Evolutionary conservation across 257 asterid species (phyloP).

Genomic region (Petunia axillaris): DNA sequence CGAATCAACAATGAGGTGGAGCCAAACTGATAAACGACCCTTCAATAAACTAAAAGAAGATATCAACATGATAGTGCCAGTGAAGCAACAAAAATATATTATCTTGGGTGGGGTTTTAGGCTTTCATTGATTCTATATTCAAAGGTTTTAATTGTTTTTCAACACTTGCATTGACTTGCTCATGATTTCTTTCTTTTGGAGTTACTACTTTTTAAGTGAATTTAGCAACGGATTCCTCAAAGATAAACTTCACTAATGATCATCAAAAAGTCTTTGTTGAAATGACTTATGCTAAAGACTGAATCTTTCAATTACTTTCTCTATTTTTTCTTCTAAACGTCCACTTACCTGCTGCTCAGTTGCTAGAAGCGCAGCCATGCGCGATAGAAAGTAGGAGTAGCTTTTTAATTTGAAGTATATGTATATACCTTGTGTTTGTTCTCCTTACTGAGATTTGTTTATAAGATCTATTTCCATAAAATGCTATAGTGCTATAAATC

Average conservation of each 20-base stretch:
- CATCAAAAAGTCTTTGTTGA: conserved; percentile 35
- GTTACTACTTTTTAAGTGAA: conserved; percentile 24
- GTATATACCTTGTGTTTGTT: conserved; percentile 17
- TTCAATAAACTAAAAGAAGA: conserved; percentile 41
- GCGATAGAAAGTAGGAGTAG: background rate
- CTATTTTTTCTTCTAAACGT: background rate
- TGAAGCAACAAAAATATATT: conserved; percentile 30
- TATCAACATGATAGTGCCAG: conserved; percentile 36
- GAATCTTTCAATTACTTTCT: conserved; percentile 20
- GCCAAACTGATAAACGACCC: conserved; percentile 52
- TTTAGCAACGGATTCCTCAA: conserved; percentile 45
- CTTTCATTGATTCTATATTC: conserved; percentile 27
- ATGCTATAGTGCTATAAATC: background rate
- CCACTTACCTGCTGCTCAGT: background rate
- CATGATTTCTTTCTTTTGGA: conserved; percentile 36
- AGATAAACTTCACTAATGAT: conserved; percentile 37
- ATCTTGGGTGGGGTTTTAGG: conserved; percentile 41
- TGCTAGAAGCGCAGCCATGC: conserved; percentile 5
- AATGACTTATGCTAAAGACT: conserved; percentile 33
- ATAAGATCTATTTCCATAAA: background rate
- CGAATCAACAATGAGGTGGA: conserved; percentile 50
- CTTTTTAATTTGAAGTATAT: background rate
- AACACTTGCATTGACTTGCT: conserved; percentile 50
- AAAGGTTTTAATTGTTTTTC: background rate
- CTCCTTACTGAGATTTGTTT: background rate